Conservation (phyloP, 2,329 filamentous ascomycete genomes). For the Emergomyces pasteurianus region DNA sequence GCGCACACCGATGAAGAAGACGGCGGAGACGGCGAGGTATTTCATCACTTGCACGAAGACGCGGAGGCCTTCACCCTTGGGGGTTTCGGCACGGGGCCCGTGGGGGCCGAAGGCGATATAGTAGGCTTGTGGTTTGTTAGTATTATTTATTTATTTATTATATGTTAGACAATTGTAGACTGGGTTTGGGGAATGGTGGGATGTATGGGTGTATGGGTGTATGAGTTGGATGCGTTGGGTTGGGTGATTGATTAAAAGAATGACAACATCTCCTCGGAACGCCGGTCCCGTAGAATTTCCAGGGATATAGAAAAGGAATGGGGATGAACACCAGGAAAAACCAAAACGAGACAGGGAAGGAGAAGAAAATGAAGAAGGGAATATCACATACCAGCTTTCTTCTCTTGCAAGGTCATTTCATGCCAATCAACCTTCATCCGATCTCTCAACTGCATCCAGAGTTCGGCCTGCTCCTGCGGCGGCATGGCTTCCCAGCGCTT, state of each 20-base stretch:
- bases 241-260: neutral
- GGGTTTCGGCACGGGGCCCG: conserved; percentile 71
- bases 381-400: conserved; percentile 83
- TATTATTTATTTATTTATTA: neutral
- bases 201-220: too few species aligned
- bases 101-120: conserved; percentile 98
- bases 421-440: conserved; percentile 98
- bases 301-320: neutral
- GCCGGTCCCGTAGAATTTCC: neutral
- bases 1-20: conserved; percentile 62
- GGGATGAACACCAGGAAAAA: neutral
- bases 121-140: conserved; percentile 55
- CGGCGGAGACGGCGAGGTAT: conserved; percentile 55
- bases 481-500: conserved; percentile 98
- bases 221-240: too few species aligned
- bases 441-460: conserved; percentile 97
- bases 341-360: neutral
- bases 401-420: conserved; percentile 89
- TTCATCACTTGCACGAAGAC: conserved; percentile 61
- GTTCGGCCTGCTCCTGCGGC: conserved; percentile 95
- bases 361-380: neutral
- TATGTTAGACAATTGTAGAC: too few species aligned
- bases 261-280: neutral
- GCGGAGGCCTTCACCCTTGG: conserved; percentile 74
- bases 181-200: too few species aligned